Conservation (phyloP, 805 yeast species). For the Kodamaea restingae region DNA sequence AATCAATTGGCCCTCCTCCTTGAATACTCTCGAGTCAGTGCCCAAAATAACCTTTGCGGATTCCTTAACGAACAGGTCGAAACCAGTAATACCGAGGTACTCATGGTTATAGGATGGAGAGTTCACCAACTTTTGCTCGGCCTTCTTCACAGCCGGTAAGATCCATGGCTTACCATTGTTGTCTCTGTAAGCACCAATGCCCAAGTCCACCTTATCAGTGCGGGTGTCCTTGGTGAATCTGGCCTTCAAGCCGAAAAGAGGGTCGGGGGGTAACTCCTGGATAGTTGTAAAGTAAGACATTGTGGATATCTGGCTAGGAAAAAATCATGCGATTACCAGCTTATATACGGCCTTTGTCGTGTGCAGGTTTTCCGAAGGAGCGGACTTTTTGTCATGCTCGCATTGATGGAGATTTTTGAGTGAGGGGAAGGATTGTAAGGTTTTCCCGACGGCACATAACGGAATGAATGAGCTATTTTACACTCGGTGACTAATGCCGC, state of each 20-base stretch:
- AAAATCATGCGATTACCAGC: neutral
- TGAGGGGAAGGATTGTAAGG: constrained; percentile 1
- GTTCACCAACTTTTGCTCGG: constrained; percentile 60
- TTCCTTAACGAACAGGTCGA: constrained; percentile 58
- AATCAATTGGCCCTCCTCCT: constrained; percentile 44
- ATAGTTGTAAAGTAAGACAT: constrained; percentile 48
- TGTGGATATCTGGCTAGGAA: constrained; percentile 6
- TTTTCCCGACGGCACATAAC: neutral
- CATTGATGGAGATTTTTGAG: neutral
- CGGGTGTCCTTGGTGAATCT: constrained; percentile 58
- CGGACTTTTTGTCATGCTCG: constrained; percentile 1
- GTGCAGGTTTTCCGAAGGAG: neutral
- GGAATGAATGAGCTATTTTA: neutral
- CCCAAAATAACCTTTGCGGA: constrained; percentile 77
- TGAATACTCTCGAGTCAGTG: constrained; percentile 47
- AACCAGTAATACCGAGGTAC: constrained; percentile 80
- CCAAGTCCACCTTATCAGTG: constrained; percentile 71
- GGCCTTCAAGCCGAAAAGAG: constrained; percentile 77
- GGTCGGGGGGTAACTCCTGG: constrained; percentile 75
- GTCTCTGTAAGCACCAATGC: constrained; percentile 79
- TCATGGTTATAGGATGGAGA: constrained; percentile 75
- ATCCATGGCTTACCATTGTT: constrained; percentile 69
- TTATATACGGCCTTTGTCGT: constrained; percentile 1
- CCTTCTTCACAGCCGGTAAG: constrained; percentile 61
- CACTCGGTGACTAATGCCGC: no score